Evolutionary conservation across 192 early-diverging fungal species (phyloP), one percentile per base, ranked within the genome.

Genomic region (Phlyctochytrium bullatum): DNA sequence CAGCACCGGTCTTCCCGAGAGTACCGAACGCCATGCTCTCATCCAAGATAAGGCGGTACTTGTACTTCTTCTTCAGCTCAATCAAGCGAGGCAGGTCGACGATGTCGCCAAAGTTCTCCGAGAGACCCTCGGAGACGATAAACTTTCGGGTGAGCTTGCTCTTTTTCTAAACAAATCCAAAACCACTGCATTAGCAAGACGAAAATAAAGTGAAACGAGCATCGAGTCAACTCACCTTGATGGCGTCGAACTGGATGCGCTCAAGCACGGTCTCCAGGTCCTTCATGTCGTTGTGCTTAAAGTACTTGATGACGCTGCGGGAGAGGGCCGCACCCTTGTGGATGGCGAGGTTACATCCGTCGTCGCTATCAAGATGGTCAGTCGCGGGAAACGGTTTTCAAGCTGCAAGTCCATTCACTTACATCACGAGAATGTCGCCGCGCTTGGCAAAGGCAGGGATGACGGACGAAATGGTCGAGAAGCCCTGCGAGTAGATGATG

Each of bases 361-460:
- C 92, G 70, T 98, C 96, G 62, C 93, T 93, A 60, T n/a, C n/a
- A 24, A 12, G 27, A 32, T 23, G 50, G 6, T 23, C 59, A 59
- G 40, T 47, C 40, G 40, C 20, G 40, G 34, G 34, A 20, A 64
- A 12, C 28, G 51, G 24, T 24, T 34, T 31, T 36, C 36, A 24
- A 31, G 36, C 34, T 31, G 0, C 62, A 52, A n/a, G 51, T 34
- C n/a, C n/a, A n/a, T n/a, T 51, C 34, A 86, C 84, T 71, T 84
- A 91, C 88, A 79, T 88, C 36, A 98, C 91, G 73, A 98, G 85
- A 33, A 95, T 86, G 66, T 98, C 96, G 34, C 95, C 94, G 72
- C 95, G 88, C 86, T 98, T 98, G 27, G 91, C 86, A 76, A 98
- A 98, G 31, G 95, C 93, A 28, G 96, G 92, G 69, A 98, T 93